phyloP scores from a whole-genome alignment of 768 basidiomycete genomes.

The Clitopilus passeckerianus region DNA sequence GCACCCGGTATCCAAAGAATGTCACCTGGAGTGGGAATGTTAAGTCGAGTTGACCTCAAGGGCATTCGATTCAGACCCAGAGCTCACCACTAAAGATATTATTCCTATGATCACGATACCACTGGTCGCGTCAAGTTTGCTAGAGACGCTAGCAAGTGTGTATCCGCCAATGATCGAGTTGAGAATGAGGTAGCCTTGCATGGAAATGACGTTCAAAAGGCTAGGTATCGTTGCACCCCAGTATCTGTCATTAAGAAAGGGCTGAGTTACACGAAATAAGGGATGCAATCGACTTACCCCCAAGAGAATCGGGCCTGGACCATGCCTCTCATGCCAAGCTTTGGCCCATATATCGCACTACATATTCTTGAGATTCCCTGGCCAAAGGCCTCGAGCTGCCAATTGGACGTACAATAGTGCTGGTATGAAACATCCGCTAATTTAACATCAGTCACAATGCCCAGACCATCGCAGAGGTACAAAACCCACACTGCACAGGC shows the following conservation, averaged over 20 bases:
- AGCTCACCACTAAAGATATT: slow-evolving; percentile 30
- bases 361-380: neutral
- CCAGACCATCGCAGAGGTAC: slow-evolving; percentile 12
- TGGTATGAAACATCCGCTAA: slow-evolving; percentile 41
- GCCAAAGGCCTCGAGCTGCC: neutral
- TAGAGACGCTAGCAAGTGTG: slow-evolving; percentile 51
- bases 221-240: slow-evolving; percentile 50
- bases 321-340: slow-evolving; percentile 76
- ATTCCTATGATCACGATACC: slow-evolving; percentile 36
- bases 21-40: slow-evolving; percentile 25
- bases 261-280: neutral
- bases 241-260: slow-evolving; percentile 31
- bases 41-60: too few species aligned
- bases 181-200: slow-evolving; percentile 62
- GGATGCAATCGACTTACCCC: slow-evolving; percentile 15
- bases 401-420: slow-evolving; percentile 49
- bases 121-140: slow-evolving; percentile 27
- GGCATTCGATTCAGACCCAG: neutral
- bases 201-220: slow-evolving; percentile 51
- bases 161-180: slow-evolving; percentile 70
- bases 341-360: slow-evolving; percentile 67
- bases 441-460: neutral
- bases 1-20: slow-evolving; percentile 60
- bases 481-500: slow-evolving; percentile 34
- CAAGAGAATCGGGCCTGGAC: slow-evolving; percentile 45